Evolutionary conservation across 2,329 filamentous ascomycete species (phyloP).

Genomic region (Penicillium sp.): DNA sequence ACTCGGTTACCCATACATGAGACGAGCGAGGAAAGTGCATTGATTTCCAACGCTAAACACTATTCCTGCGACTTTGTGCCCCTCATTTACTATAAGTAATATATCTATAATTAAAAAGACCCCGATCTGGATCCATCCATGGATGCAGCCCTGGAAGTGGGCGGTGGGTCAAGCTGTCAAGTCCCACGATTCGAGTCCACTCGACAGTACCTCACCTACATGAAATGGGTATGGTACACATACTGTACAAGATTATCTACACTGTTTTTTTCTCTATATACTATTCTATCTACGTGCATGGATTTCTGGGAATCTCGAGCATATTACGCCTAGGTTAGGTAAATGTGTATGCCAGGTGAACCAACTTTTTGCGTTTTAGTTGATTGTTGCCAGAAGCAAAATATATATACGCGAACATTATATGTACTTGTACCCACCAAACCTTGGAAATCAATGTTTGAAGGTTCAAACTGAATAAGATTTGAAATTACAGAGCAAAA

Average conservation of each 20-base stretch:
- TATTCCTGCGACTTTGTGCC: no score
- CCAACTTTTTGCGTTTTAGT: no score
- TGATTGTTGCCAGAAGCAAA: no score
- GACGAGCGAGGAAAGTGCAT: background rate
- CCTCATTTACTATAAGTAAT: background rate
- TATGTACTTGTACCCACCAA: no score
- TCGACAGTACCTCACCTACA: background rate
- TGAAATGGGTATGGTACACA: background rate
- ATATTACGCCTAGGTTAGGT: no score
- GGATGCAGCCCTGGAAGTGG: background rate
- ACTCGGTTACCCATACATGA: background rate
- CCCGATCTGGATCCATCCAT: background rate
- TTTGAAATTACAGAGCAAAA: background rate
- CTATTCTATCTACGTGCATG: background rate
- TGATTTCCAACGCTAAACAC: no score
- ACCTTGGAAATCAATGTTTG: no score
- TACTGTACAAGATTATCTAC: background rate
- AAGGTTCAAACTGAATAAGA: no score
- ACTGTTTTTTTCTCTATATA: background rate
- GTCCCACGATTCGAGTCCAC: background rate
- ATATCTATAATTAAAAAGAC: background rate
- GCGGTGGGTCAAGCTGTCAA: background rate
- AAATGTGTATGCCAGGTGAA: no score
- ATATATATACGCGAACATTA: no score
- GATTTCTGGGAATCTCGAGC: no score